Evolutionary conservation across 805 yeast genomes (phyloP).

Genomic region (Teunomyces cretensis): DNA sequence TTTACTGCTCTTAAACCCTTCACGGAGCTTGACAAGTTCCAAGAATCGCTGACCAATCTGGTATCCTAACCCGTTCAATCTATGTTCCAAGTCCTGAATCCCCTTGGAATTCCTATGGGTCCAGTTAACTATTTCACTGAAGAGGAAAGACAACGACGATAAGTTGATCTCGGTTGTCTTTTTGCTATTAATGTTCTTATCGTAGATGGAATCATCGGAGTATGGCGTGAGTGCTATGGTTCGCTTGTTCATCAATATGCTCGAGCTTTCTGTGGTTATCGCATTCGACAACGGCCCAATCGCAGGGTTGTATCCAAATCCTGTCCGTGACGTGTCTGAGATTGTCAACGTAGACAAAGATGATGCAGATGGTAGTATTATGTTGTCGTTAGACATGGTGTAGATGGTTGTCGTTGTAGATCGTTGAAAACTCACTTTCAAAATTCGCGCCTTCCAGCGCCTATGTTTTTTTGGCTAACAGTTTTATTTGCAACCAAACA

Average conservation of each 20-base stretch:
- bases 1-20: conserved; percentile 58
- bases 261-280: conserved; percentile 38
- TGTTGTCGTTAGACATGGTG: conserved; percentile 20
- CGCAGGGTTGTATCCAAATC: conserved; percentile 46
- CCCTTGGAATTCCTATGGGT: conserved; percentile 62
- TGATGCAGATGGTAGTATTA: conserved; percentile 32
- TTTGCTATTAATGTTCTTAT: conserved; percentile 61
- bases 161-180: conserved; percentile 66
- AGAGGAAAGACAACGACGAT: conserved; percentile 66
- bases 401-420: background rate
- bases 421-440: background rate
- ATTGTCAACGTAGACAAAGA: conserved; percentile 29
- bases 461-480: background rate
- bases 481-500: conserved; percentile 1
- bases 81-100: conserved; percentile 55
- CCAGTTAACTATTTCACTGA: conserved; percentile 69
- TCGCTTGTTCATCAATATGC: conserved; percentile 31
- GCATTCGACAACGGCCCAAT: conserved; percentile 41
- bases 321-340: conserved; percentile 24
- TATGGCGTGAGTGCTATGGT: conserved; percentile 32
- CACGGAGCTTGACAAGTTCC: conserved; percentile 68
- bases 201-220: conserved; percentile 54
- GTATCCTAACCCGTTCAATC: conserved; percentile 73
- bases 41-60: conserved; percentile 70
- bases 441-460: background rate